Percentiles rank a stretch among this genome's conserved stretches.
phyloP scores from a whole-genome alignment of 345 rosid species.

The Gossypium raimondii region DNA sequence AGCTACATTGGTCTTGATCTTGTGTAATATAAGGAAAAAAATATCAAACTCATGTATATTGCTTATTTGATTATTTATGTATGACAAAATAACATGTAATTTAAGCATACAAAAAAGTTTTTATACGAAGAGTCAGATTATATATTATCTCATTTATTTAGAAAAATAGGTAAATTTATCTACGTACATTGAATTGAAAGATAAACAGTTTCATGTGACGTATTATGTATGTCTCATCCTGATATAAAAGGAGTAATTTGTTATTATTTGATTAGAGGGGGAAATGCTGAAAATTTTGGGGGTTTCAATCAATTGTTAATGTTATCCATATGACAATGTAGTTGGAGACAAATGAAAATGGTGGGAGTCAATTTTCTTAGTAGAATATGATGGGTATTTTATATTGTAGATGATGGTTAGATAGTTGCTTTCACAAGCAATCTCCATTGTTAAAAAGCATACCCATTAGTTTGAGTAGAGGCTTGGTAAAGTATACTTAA shows the following conservation, averaged over 20 bases:
- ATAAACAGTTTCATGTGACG: no score
- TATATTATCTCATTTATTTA: no score
- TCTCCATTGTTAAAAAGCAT: constrained; percentile 27
- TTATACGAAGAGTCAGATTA: no score
- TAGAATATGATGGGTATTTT: background rate
- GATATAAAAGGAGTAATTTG: no score
- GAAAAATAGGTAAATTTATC: no score
- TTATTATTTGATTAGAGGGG: no score
- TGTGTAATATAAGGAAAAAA: constrained; percentile 16
- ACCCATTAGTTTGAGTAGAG: constrained; percentile 43
- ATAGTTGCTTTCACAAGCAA: constrained; percentile 45
- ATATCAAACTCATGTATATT: constrained; percentile 11
- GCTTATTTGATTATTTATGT: constrained; percentile 33
- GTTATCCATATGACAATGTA: no score
- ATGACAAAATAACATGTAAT: constrained; percentile 31
- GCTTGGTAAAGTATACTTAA: constrained; percentile 45
- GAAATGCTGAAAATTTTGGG: no score
- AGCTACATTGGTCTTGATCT: constrained; percentile 35
- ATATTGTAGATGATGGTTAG: constrained; percentile 7
- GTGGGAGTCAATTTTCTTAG: constrained; percentile 17
- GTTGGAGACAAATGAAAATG: constrained; percentile 1
- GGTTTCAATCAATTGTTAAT: no score
- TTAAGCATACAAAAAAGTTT: background rate
- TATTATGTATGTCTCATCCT: no score
- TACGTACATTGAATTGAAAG: no score